Evolutionary conservation across 352 stramenopile species (phyloP).

Genomic region (Globisporangium nagaii): DNA sequence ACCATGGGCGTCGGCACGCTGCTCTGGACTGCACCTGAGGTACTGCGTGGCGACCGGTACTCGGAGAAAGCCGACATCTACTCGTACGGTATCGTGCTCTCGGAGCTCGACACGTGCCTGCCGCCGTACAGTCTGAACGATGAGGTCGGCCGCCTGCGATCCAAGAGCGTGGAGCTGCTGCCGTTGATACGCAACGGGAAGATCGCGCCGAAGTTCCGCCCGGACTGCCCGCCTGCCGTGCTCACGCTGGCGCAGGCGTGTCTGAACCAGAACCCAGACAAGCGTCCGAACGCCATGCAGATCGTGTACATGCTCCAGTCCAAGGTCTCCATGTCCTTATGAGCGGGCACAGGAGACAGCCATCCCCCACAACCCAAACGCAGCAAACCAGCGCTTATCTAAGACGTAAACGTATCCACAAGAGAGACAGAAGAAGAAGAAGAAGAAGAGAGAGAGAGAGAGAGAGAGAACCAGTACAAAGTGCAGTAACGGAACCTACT

Average conservation of each 20-base stretch:
- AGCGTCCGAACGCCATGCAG: constrained; percentile 41
- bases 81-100: constrained; percentile 58
- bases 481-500: too few relatives aligned
- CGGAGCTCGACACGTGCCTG: constrained; percentile 55
- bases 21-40: constrained; percentile 57
- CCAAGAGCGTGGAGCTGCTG: constrained; percentile 54
- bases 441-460: too few relatives aligned
- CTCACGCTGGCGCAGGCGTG: constrained; percentile 31
- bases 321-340: constrained; percentile 16
- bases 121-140: constrained; percentile 46
- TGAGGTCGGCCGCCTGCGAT: constrained; percentile 29
- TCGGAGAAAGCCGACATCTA: constrained; percentile 57
- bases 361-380: too few relatives aligned
- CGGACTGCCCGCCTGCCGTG: constrained; percentile 28
- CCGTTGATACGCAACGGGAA: constrained; percentile 41
- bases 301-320: constrained; percentile 44
- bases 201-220: constrained; percentile 30
- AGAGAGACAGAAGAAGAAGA: too few relatives aligned
- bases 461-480: too few relatives aligned
- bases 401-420: too few relatives aligned
- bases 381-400: too few relatives aligned
- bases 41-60: constrained; percentile 49
- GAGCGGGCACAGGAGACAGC: too few relatives aligned
- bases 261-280: constrained; percentile 20
- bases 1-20: constrained; percentile 53